Conservation (phyloP, 2,329 filamentous ascomycete genomes). For the Huntiella omanensis region DNA sequence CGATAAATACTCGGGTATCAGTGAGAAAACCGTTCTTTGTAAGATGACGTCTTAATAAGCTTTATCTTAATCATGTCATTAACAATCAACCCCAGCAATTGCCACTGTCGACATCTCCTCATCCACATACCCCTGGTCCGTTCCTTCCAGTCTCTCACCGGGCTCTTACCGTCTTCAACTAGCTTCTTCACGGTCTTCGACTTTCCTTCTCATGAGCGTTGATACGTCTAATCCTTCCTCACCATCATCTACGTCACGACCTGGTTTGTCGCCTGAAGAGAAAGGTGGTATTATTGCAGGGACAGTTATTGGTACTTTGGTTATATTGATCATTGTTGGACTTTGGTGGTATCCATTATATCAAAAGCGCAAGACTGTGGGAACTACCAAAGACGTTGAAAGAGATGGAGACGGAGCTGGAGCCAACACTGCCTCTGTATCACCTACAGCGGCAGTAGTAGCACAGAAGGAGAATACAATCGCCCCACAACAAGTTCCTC, state of each 20-base stretch:
- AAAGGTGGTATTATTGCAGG: constrained; percentile 8
- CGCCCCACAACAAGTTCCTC: neutral
- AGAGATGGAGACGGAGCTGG: neutral
- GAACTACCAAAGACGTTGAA: neutral
- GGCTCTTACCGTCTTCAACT: constrained; percentile 9
- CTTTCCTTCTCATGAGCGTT: constrained; percentile 2
- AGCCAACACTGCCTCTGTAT: neutral
- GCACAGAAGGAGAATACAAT: neutral
- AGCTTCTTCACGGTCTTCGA: constrained; percentile 1
- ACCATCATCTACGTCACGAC: neutral
- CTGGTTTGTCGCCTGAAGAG: neutral
- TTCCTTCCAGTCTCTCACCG: constrained; percentile 5
- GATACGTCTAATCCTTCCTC: neutral
- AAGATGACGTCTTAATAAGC: neutral
- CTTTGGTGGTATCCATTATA: constrained; percentile 2
- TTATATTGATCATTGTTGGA: neutral
- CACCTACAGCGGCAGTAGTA: neutral
- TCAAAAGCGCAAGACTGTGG: neutral
- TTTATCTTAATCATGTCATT: neutral
- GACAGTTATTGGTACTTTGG: constrained; percentile 1
- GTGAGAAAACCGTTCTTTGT: neutral
- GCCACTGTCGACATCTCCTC: neutral
- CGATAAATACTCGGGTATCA: neutral
- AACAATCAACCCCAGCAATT: neutral
- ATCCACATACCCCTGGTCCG: constrained; percentile 7